These are phyloP conservation scores for Mycena indigotica DNA, from an alignment of 768 basidiomycete genomes.

Conservation along the genomic window DNA sequence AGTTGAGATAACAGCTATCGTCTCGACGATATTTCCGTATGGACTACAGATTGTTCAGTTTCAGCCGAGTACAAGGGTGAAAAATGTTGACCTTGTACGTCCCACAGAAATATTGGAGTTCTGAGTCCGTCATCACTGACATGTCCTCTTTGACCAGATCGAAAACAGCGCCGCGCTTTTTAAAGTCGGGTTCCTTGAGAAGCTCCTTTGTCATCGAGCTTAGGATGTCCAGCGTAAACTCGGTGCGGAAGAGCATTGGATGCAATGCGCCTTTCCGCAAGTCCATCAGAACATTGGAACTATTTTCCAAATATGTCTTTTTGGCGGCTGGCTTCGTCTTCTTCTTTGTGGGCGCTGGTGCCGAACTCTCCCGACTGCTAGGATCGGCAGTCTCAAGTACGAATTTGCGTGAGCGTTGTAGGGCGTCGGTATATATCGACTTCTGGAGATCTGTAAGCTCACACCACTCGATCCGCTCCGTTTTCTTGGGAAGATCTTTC, in stretches of 20 bases:
- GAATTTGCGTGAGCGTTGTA: constrained; percentile 83
- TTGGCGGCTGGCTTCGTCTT: constrained; percentile 34
- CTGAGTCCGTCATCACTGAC: constrained; percentile 97
- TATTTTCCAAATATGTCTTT: constrained; percentile 76
- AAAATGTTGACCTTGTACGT: constrained; percentile 82
- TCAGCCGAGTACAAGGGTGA: background rate
- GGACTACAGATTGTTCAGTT: constrained; percentile 47
- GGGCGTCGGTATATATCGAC: constrained; percentile 81
- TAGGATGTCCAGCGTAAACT: constrained; percentile 77
- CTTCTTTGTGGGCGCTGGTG: constrained; percentile 36
- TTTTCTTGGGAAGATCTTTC: constrained; percentile 89
- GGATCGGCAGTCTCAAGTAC: constrained; percentile 53
- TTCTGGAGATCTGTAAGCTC: constrained; percentile 84
- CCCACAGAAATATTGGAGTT: constrained; percentile 83
- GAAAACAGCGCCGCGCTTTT: constrained; percentile 75
- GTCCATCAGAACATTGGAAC: constrained; percentile 95
- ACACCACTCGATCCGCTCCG: constrained; percentile 94
- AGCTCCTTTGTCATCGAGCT: constrained; percentile 77
- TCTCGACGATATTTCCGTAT: constrained; percentile 75
- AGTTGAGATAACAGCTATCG: constrained; percentile 75
- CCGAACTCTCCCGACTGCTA: constrained; percentile 26
- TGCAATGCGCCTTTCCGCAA: constrained; percentile 95
- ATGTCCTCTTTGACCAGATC: constrained; percentile 95
- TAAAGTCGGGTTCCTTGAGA: constrained; percentile 91
- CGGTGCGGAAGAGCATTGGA: constrained; percentile 91